A percentile compares a stretch with the other conserved stretches of the same genome.
These are phyloP conservation scores for Chlamydomonas incerta DNA, from an alignment of 139 green algal species.

Conservation along the genomic window DNA sequence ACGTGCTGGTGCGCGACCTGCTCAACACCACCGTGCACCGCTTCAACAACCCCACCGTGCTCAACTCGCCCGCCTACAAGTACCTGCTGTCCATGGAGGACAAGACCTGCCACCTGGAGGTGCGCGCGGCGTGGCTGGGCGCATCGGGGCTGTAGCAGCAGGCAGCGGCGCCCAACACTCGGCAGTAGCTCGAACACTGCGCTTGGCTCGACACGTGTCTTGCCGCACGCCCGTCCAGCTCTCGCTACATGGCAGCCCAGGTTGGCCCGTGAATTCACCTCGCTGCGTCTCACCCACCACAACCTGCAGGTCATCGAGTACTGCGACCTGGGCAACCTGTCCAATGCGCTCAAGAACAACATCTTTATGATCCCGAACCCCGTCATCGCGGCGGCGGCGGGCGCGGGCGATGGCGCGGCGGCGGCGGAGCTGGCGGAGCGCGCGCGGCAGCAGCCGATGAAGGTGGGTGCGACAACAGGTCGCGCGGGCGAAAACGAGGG, in stretches of 20 bases:
- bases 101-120: slow-evolving; percentile 66
- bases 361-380: slow-evolving; percentile 58
- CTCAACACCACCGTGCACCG: slow-evolving; percentile 44
- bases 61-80: slow-evolving; percentile 50
- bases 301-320: slow-evolving; percentile 67
- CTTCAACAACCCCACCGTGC: slow-evolving; percentile 23
- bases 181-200: too few species aligned
- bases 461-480: too few species aligned
- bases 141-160: too few species aligned
- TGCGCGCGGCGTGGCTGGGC: too few species aligned
- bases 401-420: slow-evolving; percentile 4
- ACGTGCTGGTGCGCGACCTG: slow-evolving; percentile 65
- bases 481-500: too few species aligned
- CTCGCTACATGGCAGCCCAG: too few species aligned
- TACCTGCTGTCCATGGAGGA: slow-evolving; percentile 59
- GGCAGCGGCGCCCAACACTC: too few species aligned
- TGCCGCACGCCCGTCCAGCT: too few species aligned
- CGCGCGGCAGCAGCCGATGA: slow-evolving; percentile 31
- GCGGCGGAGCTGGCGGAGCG: slow-evolving; percentile 33
- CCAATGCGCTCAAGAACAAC: slow-evolving; percentile 60
- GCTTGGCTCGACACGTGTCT: too few species aligned
- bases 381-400: slow-evolving; percentile 34
- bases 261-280: too few species aligned
- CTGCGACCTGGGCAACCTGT: slow-evolving; percentile 74
- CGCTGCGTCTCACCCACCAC: too few species aligned